phyloP scores from a whole-genome alignment of 2,329 filamentous ascomycete species.

The Colletotrichum theobromicola region DNA sequence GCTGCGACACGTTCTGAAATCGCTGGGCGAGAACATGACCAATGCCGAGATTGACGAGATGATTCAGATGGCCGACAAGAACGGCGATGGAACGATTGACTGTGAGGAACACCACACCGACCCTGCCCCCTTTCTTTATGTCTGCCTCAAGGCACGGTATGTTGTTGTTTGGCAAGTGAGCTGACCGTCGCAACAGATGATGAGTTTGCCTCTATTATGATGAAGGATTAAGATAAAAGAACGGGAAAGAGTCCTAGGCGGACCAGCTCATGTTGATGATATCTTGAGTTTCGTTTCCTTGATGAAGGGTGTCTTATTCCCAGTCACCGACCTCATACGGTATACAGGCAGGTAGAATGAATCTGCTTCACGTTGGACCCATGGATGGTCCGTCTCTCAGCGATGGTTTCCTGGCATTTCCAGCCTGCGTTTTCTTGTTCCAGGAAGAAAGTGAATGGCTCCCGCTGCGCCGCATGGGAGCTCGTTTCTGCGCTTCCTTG shows the following conservation, averaged over 20 bases:
- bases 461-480: not conserved
- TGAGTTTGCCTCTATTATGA: conserved; percentile 93
- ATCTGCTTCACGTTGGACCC: not conserved
- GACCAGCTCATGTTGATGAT: conserved; percentile 4
- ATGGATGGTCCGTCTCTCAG: not conserved
- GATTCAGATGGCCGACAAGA: conserved; percentile 90
- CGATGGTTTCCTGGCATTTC: not conserved
- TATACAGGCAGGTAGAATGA: not conserved
- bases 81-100: conserved; percentile 87
- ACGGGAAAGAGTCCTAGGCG: not conserved
- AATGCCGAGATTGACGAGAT: conserved; percentile 93
- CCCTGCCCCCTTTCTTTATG: not conserved
- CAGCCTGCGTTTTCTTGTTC: not conserved
- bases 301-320: not conserved
- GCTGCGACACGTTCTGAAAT: conserved; percentile 89
- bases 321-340: not conserved
- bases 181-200: conserved; percentile 65
- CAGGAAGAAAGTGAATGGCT: not conserved
- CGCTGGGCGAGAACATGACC: conserved; percentile 88
- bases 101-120: conserved; percentile 58
- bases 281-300: not conserved
- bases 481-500: not conserved
- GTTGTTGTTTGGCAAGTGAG: not conserved
- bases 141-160: not conserved
- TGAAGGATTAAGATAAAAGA: conserved; percentile 77